A percentile compares a stretch with the other conserved stretches of the same genome.
phyloP scores from a whole-genome alignment of 495 filamentous ascomycete species.

The Podospora sp. region DNA sequence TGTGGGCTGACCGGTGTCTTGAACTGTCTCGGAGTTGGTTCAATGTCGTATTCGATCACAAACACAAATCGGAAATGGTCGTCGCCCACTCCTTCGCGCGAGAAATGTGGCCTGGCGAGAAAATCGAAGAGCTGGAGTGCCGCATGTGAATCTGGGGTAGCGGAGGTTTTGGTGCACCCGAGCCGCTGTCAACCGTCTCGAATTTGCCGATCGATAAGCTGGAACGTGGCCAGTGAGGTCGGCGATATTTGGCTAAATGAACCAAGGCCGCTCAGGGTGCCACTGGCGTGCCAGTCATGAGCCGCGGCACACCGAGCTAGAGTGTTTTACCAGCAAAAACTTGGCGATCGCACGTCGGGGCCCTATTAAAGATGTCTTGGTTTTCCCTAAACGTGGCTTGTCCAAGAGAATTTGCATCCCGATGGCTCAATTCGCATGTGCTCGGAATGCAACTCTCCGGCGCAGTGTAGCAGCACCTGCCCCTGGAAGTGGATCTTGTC shows the following conservation, averaged over 20 bases:
- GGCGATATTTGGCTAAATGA: slow-evolving; percentile 12
- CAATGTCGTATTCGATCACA: background rate
- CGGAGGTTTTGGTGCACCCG: background rate
- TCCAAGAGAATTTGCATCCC: background rate
- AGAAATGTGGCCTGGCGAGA: too few species aligned
- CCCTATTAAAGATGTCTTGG: background rate
- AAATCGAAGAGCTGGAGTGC: background rate
- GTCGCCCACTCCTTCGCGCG: background rate
- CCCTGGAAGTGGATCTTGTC: slow-evolving; percentile 1
- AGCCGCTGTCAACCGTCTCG: background rate
- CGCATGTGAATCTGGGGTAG: background rate
- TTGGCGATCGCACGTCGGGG: background rate
- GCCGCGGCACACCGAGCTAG: background rate
- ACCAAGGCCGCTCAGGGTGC: background rate
- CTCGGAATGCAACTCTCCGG: slow-evolving; percentile 4
- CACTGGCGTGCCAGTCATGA: background rate
- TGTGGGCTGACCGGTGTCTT: background rate
- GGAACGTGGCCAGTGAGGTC: slow-evolving; percentile 16
- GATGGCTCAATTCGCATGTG: slow-evolving; percentile 1
- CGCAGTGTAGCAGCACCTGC: background rate
- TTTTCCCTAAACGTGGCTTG: background rate
- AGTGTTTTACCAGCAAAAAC: background rate
- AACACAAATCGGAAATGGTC: background rate
- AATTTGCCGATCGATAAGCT: slow-evolving; percentile 2
- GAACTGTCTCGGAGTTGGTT: background rate